Conservation (phyloP, 2,329 filamentous ascomycete species). For the Thielaviopsis cerberus region DNA sequence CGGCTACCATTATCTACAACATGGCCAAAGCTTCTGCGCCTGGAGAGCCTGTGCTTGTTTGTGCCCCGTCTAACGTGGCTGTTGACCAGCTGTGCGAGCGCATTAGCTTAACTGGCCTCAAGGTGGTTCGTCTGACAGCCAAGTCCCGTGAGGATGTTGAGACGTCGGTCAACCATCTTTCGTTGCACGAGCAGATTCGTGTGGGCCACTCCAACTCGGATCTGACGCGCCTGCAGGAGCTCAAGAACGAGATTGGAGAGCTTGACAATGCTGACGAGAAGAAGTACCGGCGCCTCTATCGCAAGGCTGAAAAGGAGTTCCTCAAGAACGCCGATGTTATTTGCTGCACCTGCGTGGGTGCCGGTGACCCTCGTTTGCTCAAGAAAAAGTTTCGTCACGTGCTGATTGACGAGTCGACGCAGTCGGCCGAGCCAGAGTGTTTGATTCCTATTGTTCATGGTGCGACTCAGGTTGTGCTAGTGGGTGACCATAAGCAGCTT, state of each 20-base stretch:
- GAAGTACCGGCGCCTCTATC: conserved; percentile 90
- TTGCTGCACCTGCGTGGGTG: conserved; percentile 95
- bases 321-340: conserved; percentile 91
- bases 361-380: conserved; percentile 79
- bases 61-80: conserved; percentile 92
- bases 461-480: conserved; percentile 97
- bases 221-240: conserved; percentile 73
- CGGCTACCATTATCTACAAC: conserved; percentile 96
- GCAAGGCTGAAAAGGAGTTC: conserved; percentile 86
- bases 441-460: conserved; percentile 95
- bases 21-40: conserved; percentile 75
- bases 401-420: conserved; percentile 92
- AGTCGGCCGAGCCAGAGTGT: conserved; percentile 93
- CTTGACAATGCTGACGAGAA: conserved; percentile 92
- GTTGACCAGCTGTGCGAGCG: conserved; percentile 97
- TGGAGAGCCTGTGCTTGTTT: conserved; percentile 74
- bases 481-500: conserved; percentile 94
- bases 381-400: conserved; percentile 99
- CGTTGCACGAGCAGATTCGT: conserved; percentile 88
- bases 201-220: conserved; percentile 95
- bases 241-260: conserved; percentile 83
- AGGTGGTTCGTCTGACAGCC: conserved; percentile 93
- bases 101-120: conserved; percentile 82
- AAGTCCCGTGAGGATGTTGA: conserved; percentile 98
- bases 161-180: conserved; percentile 89